Evolutionary conservation across 140 eudicot genomes (phyloP).

Genomic region (Erigeron philadelphicus): DNA sequence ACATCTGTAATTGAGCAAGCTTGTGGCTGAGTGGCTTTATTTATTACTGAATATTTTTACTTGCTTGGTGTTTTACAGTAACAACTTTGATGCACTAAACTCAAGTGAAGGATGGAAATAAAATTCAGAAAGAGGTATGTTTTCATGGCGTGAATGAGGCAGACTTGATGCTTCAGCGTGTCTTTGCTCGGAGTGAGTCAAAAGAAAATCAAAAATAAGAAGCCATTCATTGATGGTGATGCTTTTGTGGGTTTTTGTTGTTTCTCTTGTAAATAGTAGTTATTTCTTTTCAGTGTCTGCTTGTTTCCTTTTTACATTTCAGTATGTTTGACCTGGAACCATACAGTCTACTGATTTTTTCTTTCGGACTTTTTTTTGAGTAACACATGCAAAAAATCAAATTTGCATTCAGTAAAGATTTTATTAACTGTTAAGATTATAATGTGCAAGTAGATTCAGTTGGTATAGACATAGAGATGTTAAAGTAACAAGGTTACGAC

Average conservation of each 20-base stretch:
- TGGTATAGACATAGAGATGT: too few relatives aligned
- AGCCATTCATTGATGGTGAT: constrained; percentile 28
- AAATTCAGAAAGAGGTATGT: constrained; percentile 8
- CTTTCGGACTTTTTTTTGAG: constrained; percentile 22
- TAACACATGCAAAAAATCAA: constrained; percentile 19
- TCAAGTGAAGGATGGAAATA: constrained; percentile 20
- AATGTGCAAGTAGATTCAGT: too few relatives aligned
- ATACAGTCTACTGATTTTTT: constrained; percentile 21
- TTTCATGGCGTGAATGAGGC: constrained; percentile 28
- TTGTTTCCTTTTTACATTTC: constrained; percentile 22
- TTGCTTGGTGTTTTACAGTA: constrained; percentile 13
- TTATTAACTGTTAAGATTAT: constrained; percentile 26
- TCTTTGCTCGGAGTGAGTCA: constrained; percentile 15
- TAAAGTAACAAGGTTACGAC: too few relatives aligned
- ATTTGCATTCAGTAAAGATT: constrained; percentile 19
- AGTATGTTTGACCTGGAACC: constrained; percentile 21
- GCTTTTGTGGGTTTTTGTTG: constrained; percentile 21
- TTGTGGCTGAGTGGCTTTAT: neutral
- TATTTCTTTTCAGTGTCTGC: constrained; percentile 25
- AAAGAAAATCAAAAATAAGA: constrained; percentile 27
- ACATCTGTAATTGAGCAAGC: neutral
- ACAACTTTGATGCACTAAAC: constrained; percentile 9
- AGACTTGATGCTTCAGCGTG: neutral
- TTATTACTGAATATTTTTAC: neutral
- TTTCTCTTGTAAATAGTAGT: constrained; percentile 23